Percentiles rank a stretch among this genome's conserved stretches.
phyloP scores from a whole-genome alignment of 2,329 filamentous ascomycete genomes.

The Basipetospora chlamydospora region DNA sequence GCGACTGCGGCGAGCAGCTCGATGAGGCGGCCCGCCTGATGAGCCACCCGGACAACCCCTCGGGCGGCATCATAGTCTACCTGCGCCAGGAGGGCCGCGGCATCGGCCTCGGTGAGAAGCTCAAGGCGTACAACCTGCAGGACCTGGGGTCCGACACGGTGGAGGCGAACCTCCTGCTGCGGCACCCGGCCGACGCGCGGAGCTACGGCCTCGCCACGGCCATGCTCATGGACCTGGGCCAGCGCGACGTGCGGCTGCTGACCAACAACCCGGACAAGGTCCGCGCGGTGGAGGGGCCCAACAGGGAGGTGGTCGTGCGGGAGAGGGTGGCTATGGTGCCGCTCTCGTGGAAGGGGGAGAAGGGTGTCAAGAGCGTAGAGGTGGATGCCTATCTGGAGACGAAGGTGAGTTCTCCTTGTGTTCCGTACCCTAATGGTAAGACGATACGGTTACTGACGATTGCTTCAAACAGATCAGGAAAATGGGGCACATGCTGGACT shows the following conservation, averaged over 20 bases:
- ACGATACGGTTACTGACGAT: constrained; percentile 3
- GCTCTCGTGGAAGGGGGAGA: constrained; percentile 74
- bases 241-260: constrained; percentile 63
- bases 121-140: constrained; percentile 96
- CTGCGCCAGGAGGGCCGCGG: constrained; percentile 90
- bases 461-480: constrained; percentile 53
- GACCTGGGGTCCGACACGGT: constrained; percentile 96
- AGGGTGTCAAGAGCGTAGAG: constrained; percentile 74
- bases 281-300: constrained; percentile 80
- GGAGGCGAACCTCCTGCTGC: constrained; percentile 78
- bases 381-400: constrained; percentile 90
- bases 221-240: constrained; percentile 76
- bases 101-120: constrained; percentile 85
- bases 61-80: constrained; percentile 78
- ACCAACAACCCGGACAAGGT: constrained; percentile 99
- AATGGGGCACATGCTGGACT: constrained; percentile 69
- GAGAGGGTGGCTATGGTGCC: constrained; percentile 94
- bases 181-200: constrained; percentile 86
- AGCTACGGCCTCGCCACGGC: constrained; percentile 95
- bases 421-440: constrained; percentile 4
- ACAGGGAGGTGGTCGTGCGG: constrained; percentile 71
- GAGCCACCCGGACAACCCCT: constrained; percentile 49
- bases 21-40: constrained; percentile 93
- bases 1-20: constrained; percentile 94
- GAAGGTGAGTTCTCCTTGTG: constrained; percentile 49